Base-by-base conservation (phyloP, 495 filamentous ascomycete species). In the Lepraria neglecta region DNA sequence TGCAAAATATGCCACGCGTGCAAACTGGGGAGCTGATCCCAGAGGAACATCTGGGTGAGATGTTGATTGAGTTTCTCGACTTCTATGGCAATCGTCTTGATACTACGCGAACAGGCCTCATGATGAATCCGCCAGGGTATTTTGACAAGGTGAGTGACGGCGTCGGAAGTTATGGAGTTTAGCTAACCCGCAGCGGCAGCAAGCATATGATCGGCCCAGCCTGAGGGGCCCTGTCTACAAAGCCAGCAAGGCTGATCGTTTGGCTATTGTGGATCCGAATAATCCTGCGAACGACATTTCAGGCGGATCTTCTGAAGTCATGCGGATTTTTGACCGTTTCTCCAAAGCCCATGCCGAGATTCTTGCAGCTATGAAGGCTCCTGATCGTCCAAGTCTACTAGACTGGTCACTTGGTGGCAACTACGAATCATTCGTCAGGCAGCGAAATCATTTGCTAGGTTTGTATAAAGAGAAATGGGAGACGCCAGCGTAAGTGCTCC, bases 241-340 rank as follows among this genome's bases (percentile, higher is more conserved):
- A 47, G 28, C 51, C 11, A 75, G 83, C 59, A 76, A 78, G 56
- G 71, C 76, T 31, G 72, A 78, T 53, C 77, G 80, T 24, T 75
- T 96, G 7, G 84, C 81, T 3, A 95, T 97, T 62, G 83, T 92
- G 57, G 95, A 98, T 69, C 94, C 94, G 0, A 96, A 97, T 69
- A 86, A 87, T 56, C 72, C 80, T 0, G 73, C 75, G 17, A 97
- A 97, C 67, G 91, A 97, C 65, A 91, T 98, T 15, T 82, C 92
- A 3, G 88, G 89, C 14, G 90, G 90, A 1, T 90, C 90, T 3
- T 78, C 72, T 42, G 84, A 87, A 51, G 85, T 86, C 21, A 35
- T 66, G 0, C 68, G 76, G 17, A 87, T 98, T 42, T 74, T 88
- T 47, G 61, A 74, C 6, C 68, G 74, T 10, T 97, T 97, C 71